Conservation (phyloP, 176 grass and related monocot species). For the Triticum timopheevii region DNA sequence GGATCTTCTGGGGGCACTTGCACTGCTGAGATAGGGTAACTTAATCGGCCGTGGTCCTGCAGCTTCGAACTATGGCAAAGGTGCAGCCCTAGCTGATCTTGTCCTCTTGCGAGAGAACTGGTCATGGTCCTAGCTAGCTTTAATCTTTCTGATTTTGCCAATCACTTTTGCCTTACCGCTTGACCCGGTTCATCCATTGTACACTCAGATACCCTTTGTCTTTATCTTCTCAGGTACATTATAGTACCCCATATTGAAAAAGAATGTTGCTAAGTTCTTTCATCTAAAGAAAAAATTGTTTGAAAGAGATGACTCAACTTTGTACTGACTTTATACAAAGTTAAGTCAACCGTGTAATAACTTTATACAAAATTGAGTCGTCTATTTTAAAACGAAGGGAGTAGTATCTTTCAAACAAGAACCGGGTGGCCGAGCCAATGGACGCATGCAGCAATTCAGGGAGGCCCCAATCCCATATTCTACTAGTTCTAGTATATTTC, state of each 20-base stretch:
- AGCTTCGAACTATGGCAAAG: constrained; percentile 30
- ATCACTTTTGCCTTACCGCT: not conserved
- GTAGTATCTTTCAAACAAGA: too few species aligned
- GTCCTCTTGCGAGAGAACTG: not conserved
- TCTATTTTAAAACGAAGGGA: too few species aligned
- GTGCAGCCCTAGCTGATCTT: constrained; percentile 2
- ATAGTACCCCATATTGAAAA: not conserved
- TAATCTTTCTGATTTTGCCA: not conserved
- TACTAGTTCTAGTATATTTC: constrained; percentile 9
- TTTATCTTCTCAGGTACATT: too few species aligned
- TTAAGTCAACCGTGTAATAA: too few species aligned
- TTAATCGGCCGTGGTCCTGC: constrained; percentile 16
- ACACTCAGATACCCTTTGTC: too few species aligned
- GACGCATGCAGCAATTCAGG: constrained; percentile 11
- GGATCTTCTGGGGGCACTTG: constrained; percentile 1
- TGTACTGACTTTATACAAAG: too few species aligned
- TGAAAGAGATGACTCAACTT: too few species aligned
- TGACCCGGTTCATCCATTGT: not conserved
- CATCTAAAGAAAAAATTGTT: too few species aligned
- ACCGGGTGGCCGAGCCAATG: not conserved
- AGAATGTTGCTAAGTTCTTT: not conserved
- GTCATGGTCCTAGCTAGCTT: not conserved
- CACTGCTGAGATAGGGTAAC: constrained; percentile 15
- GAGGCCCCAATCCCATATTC: constrained; percentile 41
- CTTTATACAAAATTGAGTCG: too few species aligned